A percentile compares a stretch with the other conserved stretches of the same genome.
phyloP scores from a whole-genome alignment of 2,329 filamentous ascomycete species.

The Leptographium flavum region DNA sequence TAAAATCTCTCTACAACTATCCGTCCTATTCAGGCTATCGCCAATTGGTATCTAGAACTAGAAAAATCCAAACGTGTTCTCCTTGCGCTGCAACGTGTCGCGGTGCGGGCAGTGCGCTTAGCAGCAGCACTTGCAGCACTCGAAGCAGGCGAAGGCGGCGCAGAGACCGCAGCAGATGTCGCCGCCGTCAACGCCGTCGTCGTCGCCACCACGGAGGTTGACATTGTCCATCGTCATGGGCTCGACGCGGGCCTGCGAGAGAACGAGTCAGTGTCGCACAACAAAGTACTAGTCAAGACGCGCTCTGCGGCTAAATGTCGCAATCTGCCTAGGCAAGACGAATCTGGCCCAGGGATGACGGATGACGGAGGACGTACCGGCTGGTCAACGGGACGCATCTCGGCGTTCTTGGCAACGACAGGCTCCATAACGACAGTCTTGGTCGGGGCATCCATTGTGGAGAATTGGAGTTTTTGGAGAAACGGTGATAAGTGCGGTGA shows the following conservation, averaged over 20 bases:
- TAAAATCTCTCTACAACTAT: no score
- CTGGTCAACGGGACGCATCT: constrained; percentile 13
- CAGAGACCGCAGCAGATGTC: constrained; percentile 15
- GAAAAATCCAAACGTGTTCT: neutral
- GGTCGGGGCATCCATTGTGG: constrained; percentile 12
- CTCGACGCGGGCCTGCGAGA: constrained; percentile 8
- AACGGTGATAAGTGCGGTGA: neutral
- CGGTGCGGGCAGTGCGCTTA: neutral
- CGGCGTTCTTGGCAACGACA: constrained; percentile 11
- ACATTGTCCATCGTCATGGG: constrained; percentile 13
- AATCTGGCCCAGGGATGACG: no score
- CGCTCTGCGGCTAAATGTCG: neutral
- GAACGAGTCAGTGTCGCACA: neutral
- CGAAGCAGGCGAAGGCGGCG: constrained; percentile 13
- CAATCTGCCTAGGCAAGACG: neutral
- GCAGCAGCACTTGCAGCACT: constrained; percentile 13
- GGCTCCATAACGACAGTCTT: constrained; percentile 11
- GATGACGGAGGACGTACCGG: constrained; percentile 15
- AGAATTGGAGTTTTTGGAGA: neutral
- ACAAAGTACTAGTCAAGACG: neutral
- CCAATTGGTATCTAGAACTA: neutral
- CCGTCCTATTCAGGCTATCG: neutral
- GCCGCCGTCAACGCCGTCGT: constrained; percentile 6
- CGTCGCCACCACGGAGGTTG: constrained; percentile 14
- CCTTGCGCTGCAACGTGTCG: neutral